Conservation (phyloP, 768 basidiomycete species). For the Rhodotorula graminis region DNA sequence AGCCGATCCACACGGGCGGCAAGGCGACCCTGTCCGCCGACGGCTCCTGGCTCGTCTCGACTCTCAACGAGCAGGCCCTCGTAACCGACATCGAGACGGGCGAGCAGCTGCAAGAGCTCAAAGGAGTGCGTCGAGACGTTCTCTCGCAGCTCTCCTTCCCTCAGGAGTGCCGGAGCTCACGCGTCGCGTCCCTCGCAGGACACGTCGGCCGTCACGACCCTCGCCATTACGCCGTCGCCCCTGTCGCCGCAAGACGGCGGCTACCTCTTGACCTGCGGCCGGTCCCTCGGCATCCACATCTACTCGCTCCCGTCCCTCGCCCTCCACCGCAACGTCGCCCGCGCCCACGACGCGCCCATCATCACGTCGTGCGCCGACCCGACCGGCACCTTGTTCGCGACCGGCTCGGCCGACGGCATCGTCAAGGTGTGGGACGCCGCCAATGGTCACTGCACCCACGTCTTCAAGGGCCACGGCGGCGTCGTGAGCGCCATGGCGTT, state of each 20-base stretch:
- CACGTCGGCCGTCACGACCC: slow-evolving; percentile 72
- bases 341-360: slow-evolving; percentile 88
- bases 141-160: too few relatives aligned
- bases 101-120: slow-evolving; percentile 69
- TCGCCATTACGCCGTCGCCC: slow-evolving; percentile 72
- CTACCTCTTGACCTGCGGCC: slow-evolving; percentile 73
- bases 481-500: slow-evolving; percentile 86
- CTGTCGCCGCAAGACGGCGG: slow-evolving; percentile 47
- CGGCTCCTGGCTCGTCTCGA: slow-evolving; percentile 74
- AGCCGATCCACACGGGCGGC: slow-evolving; percentile 64
- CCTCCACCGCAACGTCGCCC: slow-evolving; percentile 61
- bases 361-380: slow-evolving; percentile 81
- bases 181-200: slow-evolving; percentile 55
- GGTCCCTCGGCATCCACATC: slow-evolving; percentile 72
- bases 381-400: slow-evolving; percentile 83
- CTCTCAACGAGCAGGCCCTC: slow-evolving; percentile 77
- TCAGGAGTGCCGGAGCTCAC: too few relatives aligned
- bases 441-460: slow-evolving; percentile 83
- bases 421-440: slow-evolving; percentile 95
- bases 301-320: slow-evolving; percentile 63
- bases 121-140: slow-evolving; percentile 62
- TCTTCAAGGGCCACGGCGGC: slow-evolving; percentile 96
- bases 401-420: slow-evolving; percentile 90
- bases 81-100: slow-evolving; percentile 76
- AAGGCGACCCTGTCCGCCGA: slow-evolving; percentile 74